These are phyloP conservation scores for Lunasporangiospora selenospora DNA, from an alignment of 192 early-diverging fungal genomes.

Conservation along the genomic window DNA sequence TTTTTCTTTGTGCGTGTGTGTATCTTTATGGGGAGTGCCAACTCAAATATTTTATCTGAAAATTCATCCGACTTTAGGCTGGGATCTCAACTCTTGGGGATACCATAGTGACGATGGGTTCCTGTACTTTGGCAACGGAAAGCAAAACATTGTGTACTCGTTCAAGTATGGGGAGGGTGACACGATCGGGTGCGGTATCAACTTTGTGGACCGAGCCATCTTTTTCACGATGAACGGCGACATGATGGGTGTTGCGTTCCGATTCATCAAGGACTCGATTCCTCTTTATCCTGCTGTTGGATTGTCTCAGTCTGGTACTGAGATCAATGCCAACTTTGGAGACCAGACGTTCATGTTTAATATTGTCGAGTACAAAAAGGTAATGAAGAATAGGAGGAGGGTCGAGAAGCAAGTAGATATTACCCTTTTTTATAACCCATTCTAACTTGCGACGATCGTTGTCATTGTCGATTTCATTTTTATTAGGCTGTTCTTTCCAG, in stretches of 20 bases:
- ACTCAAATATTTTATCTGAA: neutral
- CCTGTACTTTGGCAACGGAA: constrained; percentile 42
- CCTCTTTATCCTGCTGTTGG: constrained; percentile 44
- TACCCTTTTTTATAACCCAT: too few relatives aligned
- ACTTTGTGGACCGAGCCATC: constrained; percentile 29
- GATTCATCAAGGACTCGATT: constrained; percentile 36
- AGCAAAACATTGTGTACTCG: constrained; percentile 29
- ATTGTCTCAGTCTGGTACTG: constrained; percentile 39
- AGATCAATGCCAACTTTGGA: constrained; percentile 49
- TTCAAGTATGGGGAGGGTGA: constrained; percentile 21
- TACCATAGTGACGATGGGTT: constrained; percentile 40
- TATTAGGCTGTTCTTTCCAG: constrained; percentile 25
- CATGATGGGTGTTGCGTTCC: constrained; percentile 36
- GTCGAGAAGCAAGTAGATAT: neutral
- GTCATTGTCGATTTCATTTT: neutral
- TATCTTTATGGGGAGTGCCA: neutral
- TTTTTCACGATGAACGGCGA: constrained; percentile 44
- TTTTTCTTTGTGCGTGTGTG: neutral
- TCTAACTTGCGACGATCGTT: too few relatives aligned
- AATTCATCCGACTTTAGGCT: constrained; percentile 7
- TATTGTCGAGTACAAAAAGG: constrained; percentile 46
- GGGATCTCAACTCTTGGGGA: constrained; percentile 47
- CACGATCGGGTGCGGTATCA: constrained; percentile 40
- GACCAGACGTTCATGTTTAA: constrained; percentile 47
- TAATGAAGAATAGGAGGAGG: neutral